A percentile compares a stretch with the other conserved stretches of the same genome.
Evolutionary conservation across 2,329 filamentous ascomycete species (phyloP).

Genomic region (Samsoniella hepiali): DNA sequence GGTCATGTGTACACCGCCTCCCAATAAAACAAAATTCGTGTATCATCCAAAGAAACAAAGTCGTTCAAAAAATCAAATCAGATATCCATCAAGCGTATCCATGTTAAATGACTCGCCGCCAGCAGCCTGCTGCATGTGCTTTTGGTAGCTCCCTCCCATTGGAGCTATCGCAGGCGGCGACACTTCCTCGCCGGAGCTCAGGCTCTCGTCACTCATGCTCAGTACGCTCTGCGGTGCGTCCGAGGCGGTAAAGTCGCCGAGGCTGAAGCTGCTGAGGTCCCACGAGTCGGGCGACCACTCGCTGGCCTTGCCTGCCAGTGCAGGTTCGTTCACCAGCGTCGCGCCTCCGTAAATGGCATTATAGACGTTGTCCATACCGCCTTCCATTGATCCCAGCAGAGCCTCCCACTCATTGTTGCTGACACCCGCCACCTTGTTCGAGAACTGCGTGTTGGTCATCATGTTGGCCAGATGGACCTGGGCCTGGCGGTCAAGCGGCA

Average conservation of each 20-base stretch:
- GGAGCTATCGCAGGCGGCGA: conserved; percentile 43
- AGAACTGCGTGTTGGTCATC: conserved; percentile 23
- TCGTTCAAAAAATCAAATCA: conserved; percentile 13
- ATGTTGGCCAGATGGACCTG: conserved; percentile 24
- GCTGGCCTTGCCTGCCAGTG: conserved; percentile 39
- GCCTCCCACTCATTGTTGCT: conserved; percentile 77
- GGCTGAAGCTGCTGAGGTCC: conserved; percentile 50
- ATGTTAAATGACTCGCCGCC: conserved; percentile 19
- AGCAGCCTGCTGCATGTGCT: conserved; percentile 27
- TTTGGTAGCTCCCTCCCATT: conserved; percentile 35
- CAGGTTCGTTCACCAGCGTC: conserved; percentile 43
- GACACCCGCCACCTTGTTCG: conserved; percentile 41
- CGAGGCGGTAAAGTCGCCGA: conserved; percentile 43
- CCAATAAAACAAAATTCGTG: not conserved
- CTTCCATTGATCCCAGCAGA: conserved; percentile 74
- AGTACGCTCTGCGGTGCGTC: conserved; percentile 50
- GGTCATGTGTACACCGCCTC: not conserved
- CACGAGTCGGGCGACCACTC: conserved; percentile 58
- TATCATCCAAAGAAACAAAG: not conserved
- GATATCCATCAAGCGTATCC: conserved; percentile 23
- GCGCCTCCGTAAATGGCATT: conserved; percentile 74
- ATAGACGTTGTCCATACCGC: conserved; percentile 78
- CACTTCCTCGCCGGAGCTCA: conserved; percentile 54
- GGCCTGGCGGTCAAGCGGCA: conserved; percentile 28
- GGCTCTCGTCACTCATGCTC: conserved; percentile 56